Conservation (phyloP, 179 eudicot species). For the Patellifolia procumbens region DNA sequence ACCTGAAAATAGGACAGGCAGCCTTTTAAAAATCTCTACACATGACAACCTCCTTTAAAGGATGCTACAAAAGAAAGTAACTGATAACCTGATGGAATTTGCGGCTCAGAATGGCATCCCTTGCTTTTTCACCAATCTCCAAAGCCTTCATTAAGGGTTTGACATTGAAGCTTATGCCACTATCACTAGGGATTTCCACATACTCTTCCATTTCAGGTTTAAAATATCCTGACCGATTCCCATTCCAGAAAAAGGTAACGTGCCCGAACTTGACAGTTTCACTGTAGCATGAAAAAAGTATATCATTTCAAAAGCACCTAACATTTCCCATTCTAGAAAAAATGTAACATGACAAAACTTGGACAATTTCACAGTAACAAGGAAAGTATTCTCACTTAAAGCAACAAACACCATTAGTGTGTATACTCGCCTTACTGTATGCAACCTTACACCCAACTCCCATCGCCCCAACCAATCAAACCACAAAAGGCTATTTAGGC, state of each 20-base stretch:
- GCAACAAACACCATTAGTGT: neutral
- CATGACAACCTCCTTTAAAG: neutral
- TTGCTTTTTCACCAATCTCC: constrained; percentile 83
- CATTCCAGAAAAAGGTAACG: constrained; percentile 96
- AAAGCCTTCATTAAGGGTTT: constrained; percentile 85
- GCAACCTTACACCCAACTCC: neutral
- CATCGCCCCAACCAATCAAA: neutral
- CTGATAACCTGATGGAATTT: constrained; percentile 73
- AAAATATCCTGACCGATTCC: constrained; percentile 87
- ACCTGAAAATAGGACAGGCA: constrained; percentile 40
- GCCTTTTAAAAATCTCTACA: neutral
- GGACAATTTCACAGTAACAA: constrained; percentile 66
- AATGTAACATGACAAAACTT: constrained; percentile 91
- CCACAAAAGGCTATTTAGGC: too few relatives aligned
- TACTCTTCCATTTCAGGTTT: constrained; percentile 79
- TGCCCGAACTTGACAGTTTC: constrained; percentile 97
- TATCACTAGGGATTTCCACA: constrained; percentile 88
- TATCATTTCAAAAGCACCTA: neutral
- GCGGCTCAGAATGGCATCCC: constrained; percentile 80
- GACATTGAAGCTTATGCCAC: constrained; percentile 76
- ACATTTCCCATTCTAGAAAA: constrained; percentile 80
- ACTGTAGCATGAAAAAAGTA: constrained; percentile 36
- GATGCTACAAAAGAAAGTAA: neutral
- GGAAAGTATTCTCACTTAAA: neutral
- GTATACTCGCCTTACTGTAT: neutral